phyloP scores from a whole-genome alignment of 2,329 filamentous ascomycete species.

The Cephalotrichum gorgonifer region DNA sequence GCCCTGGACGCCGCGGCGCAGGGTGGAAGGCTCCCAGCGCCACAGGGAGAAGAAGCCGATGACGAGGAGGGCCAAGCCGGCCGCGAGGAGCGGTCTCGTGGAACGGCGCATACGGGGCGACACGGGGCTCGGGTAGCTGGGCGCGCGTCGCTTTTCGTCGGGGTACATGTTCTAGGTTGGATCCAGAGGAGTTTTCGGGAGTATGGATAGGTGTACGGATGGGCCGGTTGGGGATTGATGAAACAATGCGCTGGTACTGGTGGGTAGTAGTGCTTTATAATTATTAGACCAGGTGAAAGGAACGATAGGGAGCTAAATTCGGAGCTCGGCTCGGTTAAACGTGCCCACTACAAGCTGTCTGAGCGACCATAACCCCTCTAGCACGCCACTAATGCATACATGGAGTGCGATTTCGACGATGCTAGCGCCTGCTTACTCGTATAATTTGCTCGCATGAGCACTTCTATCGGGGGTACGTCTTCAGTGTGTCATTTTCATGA shows the following conservation, averaged over 20 bases:
- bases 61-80: slow-evolving; percentile 15
- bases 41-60: slow-evolving; percentile 11
- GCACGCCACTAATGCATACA: too few species aligned
- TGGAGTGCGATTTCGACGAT: too few species aligned
- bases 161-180: not conserved
- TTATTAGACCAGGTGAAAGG: too few species aligned
- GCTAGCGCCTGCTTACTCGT: too few species aligned
- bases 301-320: too few species aligned
- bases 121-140: not conserved
- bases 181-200: slow-evolving; percentile 12
- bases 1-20: not conserved
- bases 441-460: too few species aligned
- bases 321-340: not conserved
- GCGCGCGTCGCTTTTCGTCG: not conserved
- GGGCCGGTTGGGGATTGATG: too few species aligned
- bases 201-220: not conserved
- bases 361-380: too few species aligned
- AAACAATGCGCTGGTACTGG: too few species aligned
- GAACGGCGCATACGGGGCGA: not conserved
- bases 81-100: slow-evolving; percentile 8
- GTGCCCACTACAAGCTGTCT: not conserved
- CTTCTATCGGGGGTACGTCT: too few species aligned
- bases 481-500: too few species aligned
- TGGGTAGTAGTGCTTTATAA: too few species aligned
- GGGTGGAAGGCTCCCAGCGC: slow-evolving; percentile 1